These are phyloP conservation scores for Aspergillus cejpii DNA, from an alignment of 2,329 filamentous ascomycete species.

Conservation along the genomic window DNA sequence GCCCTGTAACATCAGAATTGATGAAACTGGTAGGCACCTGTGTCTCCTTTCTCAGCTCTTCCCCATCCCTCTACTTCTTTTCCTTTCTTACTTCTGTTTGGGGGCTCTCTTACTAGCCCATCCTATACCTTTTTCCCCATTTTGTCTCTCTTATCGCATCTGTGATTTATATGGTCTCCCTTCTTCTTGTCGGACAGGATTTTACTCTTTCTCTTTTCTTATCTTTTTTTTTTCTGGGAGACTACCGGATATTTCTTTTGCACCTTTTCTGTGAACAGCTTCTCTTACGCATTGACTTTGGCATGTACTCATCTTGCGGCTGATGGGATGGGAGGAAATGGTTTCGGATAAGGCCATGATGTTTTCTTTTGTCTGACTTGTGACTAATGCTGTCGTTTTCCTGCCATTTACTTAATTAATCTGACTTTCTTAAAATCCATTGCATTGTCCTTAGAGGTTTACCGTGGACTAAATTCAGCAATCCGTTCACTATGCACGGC, in stretches of 20 bases:
- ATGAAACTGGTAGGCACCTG: neutral
- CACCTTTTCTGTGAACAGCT: conserved; percentile 16
- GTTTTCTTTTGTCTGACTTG: conserved; percentile 18
- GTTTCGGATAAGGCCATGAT: conserved; percentile 25
- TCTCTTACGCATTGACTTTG: conserved; percentile 21
- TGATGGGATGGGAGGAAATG: conserved; percentile 21
- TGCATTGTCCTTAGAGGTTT: no score
- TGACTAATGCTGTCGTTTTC: conserved; percentile 12
- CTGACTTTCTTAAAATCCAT: conserved; percentile 7
- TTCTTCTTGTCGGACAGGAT: conserved; percentile 28
- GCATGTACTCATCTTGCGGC: conserved; percentile 21
- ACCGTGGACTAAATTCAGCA: no score
- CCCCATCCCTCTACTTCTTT: neutral
- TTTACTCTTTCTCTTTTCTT: conserved; percentile 14
- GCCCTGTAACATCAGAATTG: neutral
- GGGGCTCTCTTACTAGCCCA: neutral
- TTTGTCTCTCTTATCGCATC: conserved; percentile 22
- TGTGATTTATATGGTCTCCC: conserved; percentile 22
- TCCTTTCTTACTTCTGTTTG: neutral
- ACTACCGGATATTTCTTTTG: conserved; percentile 1
- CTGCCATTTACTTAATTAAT: conserved; percentile 19
- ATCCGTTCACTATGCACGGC: no score
- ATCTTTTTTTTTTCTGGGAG: conserved; percentile 5
- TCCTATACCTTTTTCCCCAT: neutral
- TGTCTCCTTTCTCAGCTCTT: neutral